Evolutionary conservation across 371 early-diverging fungal species (phyloP), one percentile per base, ranked within the genome.

Genomic region (Lichtheimia ornata): DNA sequence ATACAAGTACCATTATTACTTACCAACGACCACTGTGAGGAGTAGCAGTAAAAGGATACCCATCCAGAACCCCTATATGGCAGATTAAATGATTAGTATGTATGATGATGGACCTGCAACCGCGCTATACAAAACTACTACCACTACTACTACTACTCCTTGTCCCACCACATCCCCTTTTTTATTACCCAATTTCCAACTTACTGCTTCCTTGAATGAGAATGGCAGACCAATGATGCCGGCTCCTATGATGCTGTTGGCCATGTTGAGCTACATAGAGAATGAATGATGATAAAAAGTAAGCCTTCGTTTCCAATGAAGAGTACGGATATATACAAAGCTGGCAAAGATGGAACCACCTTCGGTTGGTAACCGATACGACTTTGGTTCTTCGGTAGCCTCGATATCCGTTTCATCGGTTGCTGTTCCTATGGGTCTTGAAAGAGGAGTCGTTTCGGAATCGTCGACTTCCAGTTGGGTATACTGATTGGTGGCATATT

Each of bases 241-340:
- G 12, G 91, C 91, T 30, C 91, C 91, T 53, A 91, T 84, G 49
- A 90, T 91, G 42, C 90, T 87, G 69, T 91, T 91, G 57, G 88
- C 86, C 81, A 91, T 84, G 65, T 89, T 89, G 53, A 90, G 74
- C 70, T 88, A 82, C 28, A 54, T 56, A 71, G 66, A 50, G 75
- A n/a, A 20, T 13, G 44, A 43, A 14, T 43, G 44, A 14, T n/a
- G n/a, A 2, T 43, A 9, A 35, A 35, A 35, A 35, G 35, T 35
- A 35, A 35, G 35, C 35, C 35, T 35, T 35, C 35, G 35, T 35
- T 35, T 35, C 35, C 35, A 35, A 35, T 35, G 2, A 35, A 35
- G 35, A 2, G 9, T 35, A 6, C 47, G 47, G 47, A 47, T 47
- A 47, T 47, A 22, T 69, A 77, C 81, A 68, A 81, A 81, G 44